These are phyloP conservation scores for Lagenidium giganteum DNA, from an alignment of 352 stramenopile genomes.

Conservation along the genomic window DNA sequence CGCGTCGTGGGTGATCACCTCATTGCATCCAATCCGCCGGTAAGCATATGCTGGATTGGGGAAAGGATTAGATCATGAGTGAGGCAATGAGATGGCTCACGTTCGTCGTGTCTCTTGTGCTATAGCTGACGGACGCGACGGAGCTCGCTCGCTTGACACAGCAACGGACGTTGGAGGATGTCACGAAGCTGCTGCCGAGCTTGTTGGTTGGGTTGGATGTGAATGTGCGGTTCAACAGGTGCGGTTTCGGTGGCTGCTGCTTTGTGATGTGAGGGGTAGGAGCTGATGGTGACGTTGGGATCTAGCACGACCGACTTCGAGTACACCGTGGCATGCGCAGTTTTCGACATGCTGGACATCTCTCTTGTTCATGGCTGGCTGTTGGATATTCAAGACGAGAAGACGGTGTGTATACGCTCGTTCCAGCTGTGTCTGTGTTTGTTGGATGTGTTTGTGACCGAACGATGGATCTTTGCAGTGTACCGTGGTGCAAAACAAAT, in stretches of 20 bases:
- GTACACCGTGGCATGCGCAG: slow-evolving; percentile 92
- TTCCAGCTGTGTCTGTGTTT: slow-evolving; percentile 1
- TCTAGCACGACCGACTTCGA: slow-evolving; percentile 88
- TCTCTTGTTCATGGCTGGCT: slow-evolving; percentile 97
- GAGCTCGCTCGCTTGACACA: slow-evolving; percentile 65
- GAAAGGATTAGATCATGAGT: slow-evolving; percentile 1
- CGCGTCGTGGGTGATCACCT: slow-evolving; percentile 87
- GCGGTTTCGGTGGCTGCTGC: slow-evolving; percentile 9
- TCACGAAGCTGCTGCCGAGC: slow-evolving; percentile 88
- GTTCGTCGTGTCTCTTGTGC: background rate
- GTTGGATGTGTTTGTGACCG: background rate
- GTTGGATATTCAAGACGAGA: slow-evolving; percentile 89
- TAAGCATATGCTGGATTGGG: slow-evolving; percentile 5
- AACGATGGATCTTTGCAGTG: slow-evolving; percentile 20
- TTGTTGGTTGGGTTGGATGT: slow-evolving; percentile 97
- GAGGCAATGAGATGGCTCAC: background rate
- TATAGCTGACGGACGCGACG: slow-evolving; percentile 32
- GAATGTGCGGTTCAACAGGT: slow-evolving; percentile 96
- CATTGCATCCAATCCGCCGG: slow-evolving; percentile 74
- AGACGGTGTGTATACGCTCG: slow-evolving; percentile 40
- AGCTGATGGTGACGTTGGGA: slow-evolving; percentile 1
- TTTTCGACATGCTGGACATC: slow-evolving; percentile 96
- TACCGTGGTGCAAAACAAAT: slow-evolving; percentile 85
- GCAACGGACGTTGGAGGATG: slow-evolving; percentile 86
- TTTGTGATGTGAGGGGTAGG: background rate